phyloP scores from a whole-genome alignment of 2,329 filamentous ascomycete genomes.

The Tolypocladium cylindrosporum region DNA sequence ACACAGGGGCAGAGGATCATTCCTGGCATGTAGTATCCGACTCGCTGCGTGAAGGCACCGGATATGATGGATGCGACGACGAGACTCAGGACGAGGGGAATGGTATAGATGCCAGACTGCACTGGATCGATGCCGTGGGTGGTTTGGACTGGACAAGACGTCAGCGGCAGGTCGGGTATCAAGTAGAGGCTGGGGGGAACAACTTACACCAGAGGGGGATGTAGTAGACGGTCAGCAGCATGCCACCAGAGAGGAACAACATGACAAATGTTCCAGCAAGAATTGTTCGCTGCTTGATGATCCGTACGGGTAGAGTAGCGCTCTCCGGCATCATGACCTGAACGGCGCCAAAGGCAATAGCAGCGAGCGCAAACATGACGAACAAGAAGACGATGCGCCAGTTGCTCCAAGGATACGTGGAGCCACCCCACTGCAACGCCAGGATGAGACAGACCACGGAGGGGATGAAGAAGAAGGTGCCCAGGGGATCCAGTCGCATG shows the following conservation, averaged over 20 bases:
- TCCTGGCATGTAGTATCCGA: slow-evolving; percentile 50
- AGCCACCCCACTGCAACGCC: slow-evolving; percentile 54
- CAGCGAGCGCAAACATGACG: slow-evolving; percentile 35
- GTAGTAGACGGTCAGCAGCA: slow-evolving; percentile 46
- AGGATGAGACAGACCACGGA: slow-evolving; percentile 49
- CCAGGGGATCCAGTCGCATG: slow-evolving; percentile 46
- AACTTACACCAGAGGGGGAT: slow-evolving; percentile 3
- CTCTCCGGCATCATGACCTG: slow-evolving; percentile 44
- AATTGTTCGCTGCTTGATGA: slow-evolving; percentile 47
- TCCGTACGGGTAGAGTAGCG: slow-evolving; percentile 44
- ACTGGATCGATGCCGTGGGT: slow-evolving; percentile 41
- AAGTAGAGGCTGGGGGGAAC: neutral
- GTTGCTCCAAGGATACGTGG: slow-evolving; percentile 39
- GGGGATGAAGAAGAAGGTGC: slow-evolving; percentile 50
- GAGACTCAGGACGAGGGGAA: slow-evolving; percentile 46
- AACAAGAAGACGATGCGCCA: slow-evolving; percentile 46
- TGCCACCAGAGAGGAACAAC: slow-evolving; percentile 36
- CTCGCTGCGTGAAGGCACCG: slow-evolving; percentile 36
- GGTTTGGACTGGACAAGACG: slow-evolving; percentile 36
- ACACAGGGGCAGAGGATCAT: slow-evolving; percentile 42
- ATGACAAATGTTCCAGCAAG: slow-evolving; percentile 34
- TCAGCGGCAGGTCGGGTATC: neutral
- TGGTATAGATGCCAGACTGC: slow-evolving; percentile 45
- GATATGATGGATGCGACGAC: slow-evolving; percentile 40
- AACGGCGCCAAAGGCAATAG: slow-evolving; percentile 36